These are phyloP conservation scores for Clavispora santaluciae DNA, from an alignment of 805 yeast genomes.

Conservation along the genomic window DNA sequence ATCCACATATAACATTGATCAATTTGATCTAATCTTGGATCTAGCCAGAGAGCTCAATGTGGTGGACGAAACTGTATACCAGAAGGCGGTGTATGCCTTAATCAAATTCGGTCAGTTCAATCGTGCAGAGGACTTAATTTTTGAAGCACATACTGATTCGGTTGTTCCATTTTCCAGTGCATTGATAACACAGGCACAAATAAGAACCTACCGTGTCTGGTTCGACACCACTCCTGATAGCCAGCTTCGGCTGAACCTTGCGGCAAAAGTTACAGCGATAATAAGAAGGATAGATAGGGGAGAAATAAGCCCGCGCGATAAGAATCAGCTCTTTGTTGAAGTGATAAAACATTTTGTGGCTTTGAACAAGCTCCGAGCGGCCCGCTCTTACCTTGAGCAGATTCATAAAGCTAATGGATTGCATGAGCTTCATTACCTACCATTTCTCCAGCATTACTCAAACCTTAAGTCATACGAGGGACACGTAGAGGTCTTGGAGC, in stretches of 20 bases:
- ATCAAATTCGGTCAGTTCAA: constrained; percentile 27
- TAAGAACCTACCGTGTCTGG: constrained; percentile 31
- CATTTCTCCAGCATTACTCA: constrained; percentile 24
- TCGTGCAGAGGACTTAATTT: constrained; percentile 28
- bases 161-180: constrained; percentile 26
- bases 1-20: constrained; percentile 17
- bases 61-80: constrained; percentile 23
- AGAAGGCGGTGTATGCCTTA: constrained; percentile 24
- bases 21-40: constrained; percentile 14
- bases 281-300: constrained; percentile 8
- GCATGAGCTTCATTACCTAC: constrained; percentile 25
- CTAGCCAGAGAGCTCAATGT: constrained; percentile 16
- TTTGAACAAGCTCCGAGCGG: constrained; percentile 14
- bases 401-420: constrained; percentile 15
- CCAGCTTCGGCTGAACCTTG: constrained; percentile 6
- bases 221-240: constrained; percentile 8
- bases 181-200: constrained; percentile 23
- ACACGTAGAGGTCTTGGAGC: constrained; percentile 21
- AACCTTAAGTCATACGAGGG: constrained; percentile 14
- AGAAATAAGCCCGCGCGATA: constrained; percentile 6
- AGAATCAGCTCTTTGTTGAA: constrained; percentile 20
- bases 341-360: constrained; percentile 21
- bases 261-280: constrained; percentile 10
- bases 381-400: constrained; percentile 17
- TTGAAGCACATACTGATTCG: constrained; percentile 27